These are phyloP conservation scores for Clarireedia hainanense DNA, from an alignment of 2,329 filamentous ascomycete genomes.

Conservation along the genomic window DNA sequence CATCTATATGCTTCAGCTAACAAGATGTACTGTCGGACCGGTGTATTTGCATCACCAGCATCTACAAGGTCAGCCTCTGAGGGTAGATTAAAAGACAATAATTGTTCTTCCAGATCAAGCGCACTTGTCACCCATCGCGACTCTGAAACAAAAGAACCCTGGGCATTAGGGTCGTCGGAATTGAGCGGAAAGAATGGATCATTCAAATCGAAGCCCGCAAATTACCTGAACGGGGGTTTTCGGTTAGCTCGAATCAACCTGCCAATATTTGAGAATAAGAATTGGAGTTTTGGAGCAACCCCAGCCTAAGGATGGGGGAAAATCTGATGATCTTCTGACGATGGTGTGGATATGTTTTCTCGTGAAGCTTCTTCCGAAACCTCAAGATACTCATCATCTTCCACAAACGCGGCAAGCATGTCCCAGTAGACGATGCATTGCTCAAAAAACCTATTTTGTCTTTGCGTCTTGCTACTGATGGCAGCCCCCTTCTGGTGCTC, in stretches of 20 bases:
- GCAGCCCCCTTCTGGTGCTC: constrained; percentile 13
- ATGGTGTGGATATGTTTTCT: not conserved
- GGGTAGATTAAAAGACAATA: constrained; percentile 22
- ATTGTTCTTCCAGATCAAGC: constrained; percentile 21
- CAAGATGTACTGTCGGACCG: constrained; percentile 25
- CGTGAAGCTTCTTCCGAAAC: not conserved
- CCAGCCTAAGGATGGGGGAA: constrained; percentile 28
- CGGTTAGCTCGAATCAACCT: constrained; percentile 23
- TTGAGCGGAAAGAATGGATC: not conserved
- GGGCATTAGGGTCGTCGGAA: not conserved
- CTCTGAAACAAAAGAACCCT: constrained; percentile 13
- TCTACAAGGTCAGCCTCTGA: constrained; percentile 18
- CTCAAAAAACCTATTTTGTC: constrained; percentile 26
- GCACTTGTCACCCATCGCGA: constrained; percentile 16
- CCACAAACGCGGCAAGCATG: constrained; percentile 25
- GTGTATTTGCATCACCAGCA: constrained; percentile 25
- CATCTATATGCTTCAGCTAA: constrained; percentile 25
- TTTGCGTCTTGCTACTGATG: constrained; percentile 12
- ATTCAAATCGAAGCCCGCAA: not conserved
- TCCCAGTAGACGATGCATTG: constrained; percentile 29
- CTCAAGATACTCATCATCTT: constrained; percentile 19
- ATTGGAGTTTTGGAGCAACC: constrained; percentile 22
- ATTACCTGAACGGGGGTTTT: constrained; percentile 9
- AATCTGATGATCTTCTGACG: constrained; percentile 12
- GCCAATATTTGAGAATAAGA: constrained; percentile 24